Base-by-base conservation (phyloP, 202 grass and related monocot genomes). In the Sporobolus alterniflorus region DNA sequence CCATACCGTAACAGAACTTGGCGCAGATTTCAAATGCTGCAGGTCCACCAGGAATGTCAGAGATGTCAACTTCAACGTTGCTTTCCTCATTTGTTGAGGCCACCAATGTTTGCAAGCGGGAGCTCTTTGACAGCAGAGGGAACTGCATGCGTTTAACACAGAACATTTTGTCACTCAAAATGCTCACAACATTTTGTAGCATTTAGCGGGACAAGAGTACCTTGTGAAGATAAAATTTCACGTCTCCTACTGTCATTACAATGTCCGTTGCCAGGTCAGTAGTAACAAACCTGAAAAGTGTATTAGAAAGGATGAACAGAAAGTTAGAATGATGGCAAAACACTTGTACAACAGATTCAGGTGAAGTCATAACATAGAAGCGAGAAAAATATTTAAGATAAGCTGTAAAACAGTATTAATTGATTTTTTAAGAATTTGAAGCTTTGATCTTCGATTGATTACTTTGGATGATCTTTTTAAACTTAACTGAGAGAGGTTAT, bases 201-300 rank as follows among this genome's bases (percentile, higher is more conserved):
- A 13, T 39, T 29, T 44, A 62, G 6, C 39, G 11, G 20, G 28
- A 43, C 16, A 64, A 55, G 42, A 67, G 15, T 89, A 99, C 97
- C 97, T 96, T 94, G 73, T 99, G 97, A 65, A 96, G 91, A 87
- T 89, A 89, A 87, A 99, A 99, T 62, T 96, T 96, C 47, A 91
- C 83, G 73, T 96, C 93, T 69, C 91, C 93, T 56, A 99, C 86
- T 51, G 85, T 91, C 57, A 99, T 85, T 69, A 94, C 74, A 56
- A 96, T 94, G 72, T 99, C 97, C 1, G 91, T 90, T n/a, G 93
- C 97, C 16, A 99, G 67, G 77, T 99, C 97, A 71, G 97, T 96
- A 82, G 97, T 84, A 78, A 99, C 91, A 84, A 92, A 92, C 89
- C 96, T 99, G 89, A 55, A 86, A 67, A 87, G 2, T 30, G 49